Evolutionary conservation across 257 asterid genomes (phyloP).

Genomic region (Capsicum chinense): DNA sequence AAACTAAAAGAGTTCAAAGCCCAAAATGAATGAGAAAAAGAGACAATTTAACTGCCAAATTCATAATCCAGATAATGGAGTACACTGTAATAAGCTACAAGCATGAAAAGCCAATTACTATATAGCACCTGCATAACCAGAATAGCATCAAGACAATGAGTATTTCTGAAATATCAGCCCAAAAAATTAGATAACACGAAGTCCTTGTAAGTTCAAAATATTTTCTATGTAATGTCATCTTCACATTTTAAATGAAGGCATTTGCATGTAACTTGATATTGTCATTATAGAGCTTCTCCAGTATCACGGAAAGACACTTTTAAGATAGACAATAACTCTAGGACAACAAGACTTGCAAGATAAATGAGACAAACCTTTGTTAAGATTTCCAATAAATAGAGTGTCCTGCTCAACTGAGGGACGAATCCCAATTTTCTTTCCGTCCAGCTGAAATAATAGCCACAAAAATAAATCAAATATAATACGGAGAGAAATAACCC

Average conservation of each 20-base stretch:
- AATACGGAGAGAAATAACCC: neutral
- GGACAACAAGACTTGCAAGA: conserved; percentile 25
- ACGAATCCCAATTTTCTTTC: conserved; percentile 84
- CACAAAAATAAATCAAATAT: neutral
- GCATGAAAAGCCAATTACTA: neutral
- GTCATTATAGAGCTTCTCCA: conserved; percentile 22
- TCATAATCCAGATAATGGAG: neutral
- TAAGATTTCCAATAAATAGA: conserved; percentile 77
- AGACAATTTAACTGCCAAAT: neutral
- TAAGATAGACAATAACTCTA: neutral
- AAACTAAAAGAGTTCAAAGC: conserved; percentile 11
- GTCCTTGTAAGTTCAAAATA: conserved; percentile 12
- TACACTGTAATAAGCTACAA: neutral
- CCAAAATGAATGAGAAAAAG: neutral
- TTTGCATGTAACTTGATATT: neutral
- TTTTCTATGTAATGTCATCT: neutral
- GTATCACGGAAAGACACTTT: conserved; percentile 16
- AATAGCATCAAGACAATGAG: neutral
- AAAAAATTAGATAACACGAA: conserved; percentile 3
- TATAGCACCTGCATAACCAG: neutral
- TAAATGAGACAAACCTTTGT: conserved; percentile 68
- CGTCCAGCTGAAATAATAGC: conserved; percentile 65
- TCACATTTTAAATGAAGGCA: neutral
- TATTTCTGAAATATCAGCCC: conserved; percentile 15
- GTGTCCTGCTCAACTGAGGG: conserved; percentile 80